Evolutionary conservation across 2,329 filamentous ascomycete species (phyloP), one percentile per base, ranked within the genome.

Genomic region (Ascochyta fabae): DNA sequence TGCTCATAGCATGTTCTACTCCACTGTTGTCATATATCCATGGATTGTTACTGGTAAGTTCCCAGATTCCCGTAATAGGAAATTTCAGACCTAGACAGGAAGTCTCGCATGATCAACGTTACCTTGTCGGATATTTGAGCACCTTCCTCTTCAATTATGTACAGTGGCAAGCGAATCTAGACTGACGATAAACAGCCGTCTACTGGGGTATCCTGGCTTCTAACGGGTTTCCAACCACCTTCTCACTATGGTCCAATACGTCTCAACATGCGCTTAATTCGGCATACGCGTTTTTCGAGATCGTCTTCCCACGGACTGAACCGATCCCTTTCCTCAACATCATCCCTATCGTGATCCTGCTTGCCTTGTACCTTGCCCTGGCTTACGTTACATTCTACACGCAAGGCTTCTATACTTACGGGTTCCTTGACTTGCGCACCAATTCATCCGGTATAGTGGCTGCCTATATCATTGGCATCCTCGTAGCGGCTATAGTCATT

Each of bases 221-320:
- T 3, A 63, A 65, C 29, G 60, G 67, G 23, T 78, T 79, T 49
- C 53, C 60, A 5, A 69, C 66, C 12, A 63, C 65, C 10, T 78
- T 77, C 60, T 65, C 60, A 22, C 59, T 74, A 6, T 80, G 83
- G 86, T 80, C 77, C 65, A 89, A 90, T 72, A 78, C 91, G 63
- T 90, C 88, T 36, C 83, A 90, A 74, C 92, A 96, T 75, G 88
- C 80, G 19, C 77, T 96, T 48, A 96, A 96, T 78, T 83, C 84
- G 43, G 72, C 81, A 48, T 92, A 91, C 71, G 89, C 89, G 1
- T 78, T 93, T n/a, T 84, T 92, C 66, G 91, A 96, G 77, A 83
- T 95, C 64, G 24, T 88, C 22, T 64, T 95, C 31, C 81, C 91
- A 2, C 82, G 90, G 35, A 90, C 88, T 3, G 78, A 79, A 6